Evolutionary conservation across 1,284 basidiomycete genomes (phyloP).

Genomic region (Moesziomyces parantarcticus): DNA sequence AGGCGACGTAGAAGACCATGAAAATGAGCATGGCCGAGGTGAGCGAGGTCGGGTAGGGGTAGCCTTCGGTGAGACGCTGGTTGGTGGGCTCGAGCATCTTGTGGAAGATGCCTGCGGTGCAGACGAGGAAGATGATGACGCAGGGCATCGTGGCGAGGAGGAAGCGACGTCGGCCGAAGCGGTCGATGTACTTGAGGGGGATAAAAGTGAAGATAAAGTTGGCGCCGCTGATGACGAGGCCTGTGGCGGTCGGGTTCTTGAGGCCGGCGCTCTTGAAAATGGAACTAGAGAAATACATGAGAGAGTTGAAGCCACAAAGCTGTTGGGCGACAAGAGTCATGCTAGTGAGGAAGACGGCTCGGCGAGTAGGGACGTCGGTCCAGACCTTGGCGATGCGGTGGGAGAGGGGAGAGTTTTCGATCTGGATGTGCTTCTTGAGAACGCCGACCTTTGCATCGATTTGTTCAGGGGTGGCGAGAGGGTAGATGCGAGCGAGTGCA

Average conservation of each 20-base stretch:
- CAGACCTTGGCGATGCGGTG: constrained; percentile 31
- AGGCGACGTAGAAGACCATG: constrained; percentile 84
- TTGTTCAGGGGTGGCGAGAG: constrained; percentile 59
- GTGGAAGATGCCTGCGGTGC: constrained; percentile 80
- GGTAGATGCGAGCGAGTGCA: constrained; percentile 62
- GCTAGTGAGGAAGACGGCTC: constrained; percentile 42
- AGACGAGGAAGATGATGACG: constrained; percentile 78
- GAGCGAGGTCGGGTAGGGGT: constrained; percentile 75
- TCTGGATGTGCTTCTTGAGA: constrained; percentile 64
- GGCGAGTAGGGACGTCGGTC: constrained; percentile 38
- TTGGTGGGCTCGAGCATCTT: constrained; percentile 77
- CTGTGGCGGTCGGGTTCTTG: constrained; percentile 64
- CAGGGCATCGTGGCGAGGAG: constrained; percentile 82
- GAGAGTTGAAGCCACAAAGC: constrained; percentile 69
- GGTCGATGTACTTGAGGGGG: constrained; percentile 79
- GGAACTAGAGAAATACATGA: constrained; percentile 68
- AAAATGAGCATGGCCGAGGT: constrained; percentile 78
- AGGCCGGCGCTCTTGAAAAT: constrained; percentile 68
- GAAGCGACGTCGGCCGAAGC: constrained; percentile 79
- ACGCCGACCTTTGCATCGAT: constrained; percentile 67
- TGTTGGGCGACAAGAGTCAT: constrained; percentile 59
- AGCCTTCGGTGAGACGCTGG: constrained; percentile 76
- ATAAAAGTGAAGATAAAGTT: constrained; percentile 82
- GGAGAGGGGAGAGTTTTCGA: constrained; percentile 24
- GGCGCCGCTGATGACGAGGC: constrained; percentile 65